phyloP scores from a whole-genome alignment of 805 yeast species.

The Yarrowia deformans region DNA sequence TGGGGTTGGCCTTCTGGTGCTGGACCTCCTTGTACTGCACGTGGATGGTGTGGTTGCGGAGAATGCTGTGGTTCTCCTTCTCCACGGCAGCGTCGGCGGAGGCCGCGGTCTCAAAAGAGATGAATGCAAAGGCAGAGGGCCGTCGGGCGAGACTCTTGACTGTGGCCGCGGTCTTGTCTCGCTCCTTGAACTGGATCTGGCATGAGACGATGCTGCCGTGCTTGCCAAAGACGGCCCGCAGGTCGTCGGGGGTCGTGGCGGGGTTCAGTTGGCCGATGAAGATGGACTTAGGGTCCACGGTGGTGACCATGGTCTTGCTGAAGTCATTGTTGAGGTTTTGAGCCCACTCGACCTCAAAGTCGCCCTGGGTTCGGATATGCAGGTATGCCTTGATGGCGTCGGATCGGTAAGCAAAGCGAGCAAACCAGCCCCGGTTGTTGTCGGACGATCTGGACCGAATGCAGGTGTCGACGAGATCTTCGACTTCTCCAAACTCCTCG shows the following conservation, averaged over 20 bases:
- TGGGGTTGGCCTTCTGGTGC: conserved; percentile 42
- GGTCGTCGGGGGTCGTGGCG: conserved; percentile 61
- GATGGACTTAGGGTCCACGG: conserved; percentile 73
- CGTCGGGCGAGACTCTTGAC: conserved; percentile 19
- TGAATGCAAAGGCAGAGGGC: conserved; percentile 67
- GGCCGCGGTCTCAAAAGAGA: conserved; percentile 66
- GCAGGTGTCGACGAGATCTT: conserved; percentile 55
- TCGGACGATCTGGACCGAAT: conserved; percentile 10
- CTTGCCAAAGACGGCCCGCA: conserved; percentile 64
- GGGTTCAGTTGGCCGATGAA: conserved; percentile 77
- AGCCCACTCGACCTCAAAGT: conserved; percentile 81
- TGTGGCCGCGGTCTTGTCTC: neutral
- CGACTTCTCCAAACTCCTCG: conserved; percentile 74
- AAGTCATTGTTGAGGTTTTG: conserved; percentile 61
- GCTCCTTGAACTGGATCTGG: conserved; percentile 33
- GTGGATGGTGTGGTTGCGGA: conserved; percentile 76
- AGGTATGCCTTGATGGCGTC: conserved; percentile 86
- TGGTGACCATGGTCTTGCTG: conserved; percentile 51
- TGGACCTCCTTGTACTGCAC: conserved; percentile 75
- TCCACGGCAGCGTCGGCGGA: conserved; percentile 90
- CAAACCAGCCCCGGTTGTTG: conserved; percentile 63
- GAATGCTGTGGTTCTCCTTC: conserved; percentile 69
- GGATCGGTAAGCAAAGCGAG: conserved; percentile 79
- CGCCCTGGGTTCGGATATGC: conserved; percentile 10
- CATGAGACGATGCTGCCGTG: conserved; percentile 64